These are phyloP conservation scores for Xylariaceae sp. DNA, from an alignment of 2,329 filamentous ascomycete species.

Conservation along the genomic window DNA sequence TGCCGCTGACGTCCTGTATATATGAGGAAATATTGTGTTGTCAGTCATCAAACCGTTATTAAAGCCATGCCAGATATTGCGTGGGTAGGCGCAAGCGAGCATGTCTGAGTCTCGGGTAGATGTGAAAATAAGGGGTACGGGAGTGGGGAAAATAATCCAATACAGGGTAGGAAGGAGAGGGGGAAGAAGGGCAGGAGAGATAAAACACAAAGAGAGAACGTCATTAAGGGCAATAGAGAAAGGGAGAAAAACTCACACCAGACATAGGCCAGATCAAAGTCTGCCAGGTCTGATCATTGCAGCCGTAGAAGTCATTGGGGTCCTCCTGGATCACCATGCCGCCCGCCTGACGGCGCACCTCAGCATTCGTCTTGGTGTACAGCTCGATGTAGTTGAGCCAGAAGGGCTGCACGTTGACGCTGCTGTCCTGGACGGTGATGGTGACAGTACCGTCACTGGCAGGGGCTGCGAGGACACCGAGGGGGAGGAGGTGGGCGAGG, in stretches of 20 bases:
- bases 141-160: background rate
- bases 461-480: too few species aligned
- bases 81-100: too few species aligned
- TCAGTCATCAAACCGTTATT: too few species aligned
- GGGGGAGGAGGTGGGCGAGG: too few species aligned
- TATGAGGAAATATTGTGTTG: conserved; percentile 13
- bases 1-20: conserved; percentile 13
- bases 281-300: background rate
- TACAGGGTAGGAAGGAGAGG: background rate
- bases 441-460: too few species aligned
- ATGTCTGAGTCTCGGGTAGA: too few species aligned
- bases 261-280: background rate
- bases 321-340: background rate
- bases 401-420: too few species aligned
- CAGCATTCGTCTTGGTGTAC: background rate
- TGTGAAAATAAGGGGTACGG: background rate
- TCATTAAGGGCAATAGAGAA: too few species aligned
- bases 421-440: too few species aligned
- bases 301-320: background rate
- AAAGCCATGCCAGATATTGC: too few species aligned
- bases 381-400: too few species aligned
- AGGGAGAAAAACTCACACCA: too few species aligned
- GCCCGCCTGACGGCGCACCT: background rate
- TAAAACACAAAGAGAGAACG: background rate
- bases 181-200: background rate